These are phyloP conservation scores for Fusarium citri DNA, from an alignment of 2,329 filamentous ascomycete species.

Conservation along the genomic window DNA sequence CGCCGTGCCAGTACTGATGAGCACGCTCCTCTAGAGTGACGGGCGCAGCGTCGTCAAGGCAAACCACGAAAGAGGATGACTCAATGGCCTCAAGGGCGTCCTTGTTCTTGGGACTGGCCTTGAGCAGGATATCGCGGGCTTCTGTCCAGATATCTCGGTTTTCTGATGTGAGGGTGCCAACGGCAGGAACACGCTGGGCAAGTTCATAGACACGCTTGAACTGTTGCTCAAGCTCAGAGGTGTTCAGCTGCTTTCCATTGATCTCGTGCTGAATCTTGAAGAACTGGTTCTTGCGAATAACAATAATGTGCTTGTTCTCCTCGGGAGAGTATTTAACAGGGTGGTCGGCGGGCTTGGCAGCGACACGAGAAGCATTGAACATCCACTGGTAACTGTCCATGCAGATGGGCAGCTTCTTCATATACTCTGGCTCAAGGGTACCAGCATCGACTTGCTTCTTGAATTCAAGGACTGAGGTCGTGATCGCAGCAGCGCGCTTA, in stretches of 20 bases:
- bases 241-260: conserved; percentile 86
- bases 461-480: conserved; percentile 88
- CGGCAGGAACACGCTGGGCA: conserved; percentile 75
- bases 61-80: conserved; percentile 89
- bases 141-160: conserved; percentile 95
- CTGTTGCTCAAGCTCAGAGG: conserved; percentile 88
- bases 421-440: conserved; percentile 94
- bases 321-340: conserved; percentile 81
- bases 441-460: conserved; percentile 89
- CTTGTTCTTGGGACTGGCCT: conserved; percentile 82
- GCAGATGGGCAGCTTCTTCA: conserved; percentile 96
- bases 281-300: conserved; percentile 95
- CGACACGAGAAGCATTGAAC: conserved; percentile 94
- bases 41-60: conserved; percentile 90
- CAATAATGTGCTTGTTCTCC: conserved; percentile 88
- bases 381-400: conserved; percentile 99
- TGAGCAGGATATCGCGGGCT: conserved; percentile 79
- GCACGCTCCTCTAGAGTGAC: conserved; percentile 96
- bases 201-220: conserved; percentile 87
- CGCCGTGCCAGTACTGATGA: conserved; percentile 97
- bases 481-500: conserved; percentile 92
- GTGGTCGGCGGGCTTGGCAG: conserved; percentile 83
- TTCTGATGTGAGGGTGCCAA: conserved; percentile 88
- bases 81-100: conserved; percentile 84
- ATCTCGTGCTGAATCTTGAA: conserved; percentile 90